Evolutionary conservation across 306 rosid species (phyloP).

Genomic region (Cicer cuneatum): DNA sequence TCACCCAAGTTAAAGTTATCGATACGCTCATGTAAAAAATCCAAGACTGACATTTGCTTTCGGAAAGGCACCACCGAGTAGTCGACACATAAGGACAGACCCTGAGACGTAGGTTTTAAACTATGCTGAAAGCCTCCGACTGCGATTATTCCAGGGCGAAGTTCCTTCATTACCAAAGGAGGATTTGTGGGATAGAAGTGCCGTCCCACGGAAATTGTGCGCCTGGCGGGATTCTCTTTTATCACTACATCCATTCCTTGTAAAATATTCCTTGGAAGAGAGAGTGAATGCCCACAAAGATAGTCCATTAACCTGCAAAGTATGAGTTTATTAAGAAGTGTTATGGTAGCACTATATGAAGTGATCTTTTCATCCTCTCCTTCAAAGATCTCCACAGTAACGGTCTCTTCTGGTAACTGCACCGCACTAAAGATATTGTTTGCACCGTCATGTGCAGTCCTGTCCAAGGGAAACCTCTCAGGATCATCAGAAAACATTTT

Average conservation of each 20-base stretch:
- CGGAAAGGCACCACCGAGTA: slow-evolving; percentile 78
- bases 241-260: slow-evolving; percentile 80
- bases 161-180: slow-evolving; percentile 51
- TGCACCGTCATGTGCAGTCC: slow-evolving; percentile 76
- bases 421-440: slow-evolving; percentile 69
- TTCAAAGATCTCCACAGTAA: slow-evolving; percentile 54
- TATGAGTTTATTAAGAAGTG: slow-evolving; percentile 56
- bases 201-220: slow-evolving; percentile 62
- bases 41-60: slow-evolving; percentile 59
- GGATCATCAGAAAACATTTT: slow-evolving; percentile 62
- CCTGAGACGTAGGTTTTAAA: slow-evolving; percentile 68
- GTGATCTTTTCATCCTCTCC: slow-evolving; percentile 60
- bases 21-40: slow-evolving; percentile 56
- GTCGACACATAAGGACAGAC: slow-evolving; percentile 68
- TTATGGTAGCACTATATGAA: slow-evolving; percentile 54
- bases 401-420: slow-evolving; percentile 61
- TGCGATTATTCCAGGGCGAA: slow-evolving; percentile 58
- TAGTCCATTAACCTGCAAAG: slow-evolving; percentile 63
- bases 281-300: slow-evolving; percentile 46
- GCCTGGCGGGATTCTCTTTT: slow-evolving; percentile 71
- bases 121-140: slow-evolving; percentile 66
- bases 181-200: slow-evolving; percentile 58
- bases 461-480: slow-evolving; percentile 52
- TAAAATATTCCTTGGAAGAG: slow-evolving; percentile 72
- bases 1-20: slow-evolving; percentile 46